phyloP scores from a whole-genome alignment of 345 rosid species.

The Sonneratia alba region DNA sequence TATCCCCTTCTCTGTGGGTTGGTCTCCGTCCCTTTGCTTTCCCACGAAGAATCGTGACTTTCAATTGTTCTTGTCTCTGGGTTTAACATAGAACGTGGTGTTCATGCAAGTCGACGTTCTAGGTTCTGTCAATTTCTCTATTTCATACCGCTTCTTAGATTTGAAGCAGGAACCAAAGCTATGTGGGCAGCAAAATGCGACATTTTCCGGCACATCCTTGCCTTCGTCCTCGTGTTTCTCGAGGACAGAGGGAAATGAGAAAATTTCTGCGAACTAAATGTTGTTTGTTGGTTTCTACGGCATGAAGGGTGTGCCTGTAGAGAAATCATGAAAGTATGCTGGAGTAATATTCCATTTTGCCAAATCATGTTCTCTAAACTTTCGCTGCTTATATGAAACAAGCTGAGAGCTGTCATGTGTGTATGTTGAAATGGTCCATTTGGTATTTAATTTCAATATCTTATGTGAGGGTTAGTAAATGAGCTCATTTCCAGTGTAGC shows the following conservation, averaged over 20 bases:
- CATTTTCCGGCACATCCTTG: not conserved
- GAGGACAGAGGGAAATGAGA: not conserved
- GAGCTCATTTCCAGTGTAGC: not conserved
- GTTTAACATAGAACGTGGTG: slow-evolving; percentile 4
- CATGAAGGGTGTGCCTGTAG: not conserved
- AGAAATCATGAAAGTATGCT: not conserved
- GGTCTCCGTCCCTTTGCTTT: slow-evolving; percentile 17
- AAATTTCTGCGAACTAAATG: not conserved
- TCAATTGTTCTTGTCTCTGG: slow-evolving; percentile 3
- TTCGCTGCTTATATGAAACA: not conserved
- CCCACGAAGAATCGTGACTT: not conserved
- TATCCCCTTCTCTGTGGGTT: slow-evolving; percentile 71
- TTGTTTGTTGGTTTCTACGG: not conserved
- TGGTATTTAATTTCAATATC: not conserved
- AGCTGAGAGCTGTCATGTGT: not conserved
- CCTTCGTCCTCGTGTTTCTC: not conserved
- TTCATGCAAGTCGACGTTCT: not conserved
- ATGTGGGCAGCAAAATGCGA: not conserved
- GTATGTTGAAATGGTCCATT: not conserved
- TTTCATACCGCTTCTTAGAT: not conserved
- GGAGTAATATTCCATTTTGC: not conserved
- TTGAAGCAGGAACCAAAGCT: not conserved
- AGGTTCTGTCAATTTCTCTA: not conserved
- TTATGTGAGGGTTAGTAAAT: not conserved
- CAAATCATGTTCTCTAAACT: not conserved